Conservation (phyloP, 1,284 basidiomycete species). For the Phaffia rhodozyma region DNA sequence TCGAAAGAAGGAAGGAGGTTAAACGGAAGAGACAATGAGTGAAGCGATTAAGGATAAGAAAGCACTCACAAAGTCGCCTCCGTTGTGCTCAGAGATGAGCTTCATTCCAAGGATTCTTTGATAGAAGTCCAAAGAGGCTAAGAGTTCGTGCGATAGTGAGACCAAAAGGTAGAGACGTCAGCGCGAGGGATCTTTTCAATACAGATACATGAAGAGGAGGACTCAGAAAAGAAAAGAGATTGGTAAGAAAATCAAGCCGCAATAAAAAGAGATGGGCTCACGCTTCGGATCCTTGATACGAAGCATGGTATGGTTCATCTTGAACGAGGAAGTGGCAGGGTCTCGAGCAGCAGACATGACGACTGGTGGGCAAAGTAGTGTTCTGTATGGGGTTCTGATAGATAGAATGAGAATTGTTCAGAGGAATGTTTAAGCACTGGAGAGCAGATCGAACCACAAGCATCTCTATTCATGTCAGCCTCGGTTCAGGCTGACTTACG, state of each 20-base stretch:
- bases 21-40: neutral
- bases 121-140: constrained; percentile 17
- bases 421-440: too few species aligned
- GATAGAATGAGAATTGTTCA: too few species aligned
- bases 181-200: neutral
- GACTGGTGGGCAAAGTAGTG: neutral
- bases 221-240: neutral
- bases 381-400: too few species aligned
- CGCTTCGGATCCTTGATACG: constrained; percentile 63
- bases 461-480: too few species aligned
- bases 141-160: constrained; percentile 12
- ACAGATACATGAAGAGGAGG: too few species aligned
- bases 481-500: too few species aligned
- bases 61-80: constrained; percentile 17
- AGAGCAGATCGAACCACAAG: too few species aligned
- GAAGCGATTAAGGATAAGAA: neutral
- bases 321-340: neutral
- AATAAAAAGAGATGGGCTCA: neutral
- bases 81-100: constrained; percentile 38
- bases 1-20: neutral
- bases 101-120: constrained; percentile 72
- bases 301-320: constrained; percentile 50
- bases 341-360: constrained; percentile 2
- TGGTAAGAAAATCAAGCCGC: neutral
- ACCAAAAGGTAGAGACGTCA: constrained; percentile 19